Percentiles rank a stretch among this genome's conserved stretches.
These are phyloP conservation scores for Penicillium sp. DNA, from an alignment of 2,329 filamentous ascomycete genomes.

Conservation along the genomic window DNA sequence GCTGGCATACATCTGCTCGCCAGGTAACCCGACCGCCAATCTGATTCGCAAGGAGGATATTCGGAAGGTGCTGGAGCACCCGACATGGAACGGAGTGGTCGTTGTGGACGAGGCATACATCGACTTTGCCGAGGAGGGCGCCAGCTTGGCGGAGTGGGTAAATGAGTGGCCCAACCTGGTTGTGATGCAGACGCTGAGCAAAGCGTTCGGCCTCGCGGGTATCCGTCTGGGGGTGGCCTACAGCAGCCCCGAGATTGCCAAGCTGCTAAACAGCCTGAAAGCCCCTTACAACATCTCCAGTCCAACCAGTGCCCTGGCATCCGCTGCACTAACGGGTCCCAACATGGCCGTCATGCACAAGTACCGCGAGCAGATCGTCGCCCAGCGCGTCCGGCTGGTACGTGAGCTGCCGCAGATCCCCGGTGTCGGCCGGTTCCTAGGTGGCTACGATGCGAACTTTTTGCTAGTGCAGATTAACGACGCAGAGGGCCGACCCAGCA, in stretches of 20 bases:
- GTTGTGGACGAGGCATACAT: constrained; percentile 95
- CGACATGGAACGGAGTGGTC: constrained; percentile 91
- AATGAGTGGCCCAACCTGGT: constrained; percentile 90
- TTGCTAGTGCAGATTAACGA: constrained; percentile 84
- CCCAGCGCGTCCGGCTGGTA: constrained; percentile 72
- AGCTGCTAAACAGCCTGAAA: constrained; percentile 83
- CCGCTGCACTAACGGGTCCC: constrained; percentile 60
- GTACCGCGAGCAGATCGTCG: constrained; percentile 65
- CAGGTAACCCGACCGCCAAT: constrained; percentile 86
- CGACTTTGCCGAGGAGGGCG: constrained; percentile 76
- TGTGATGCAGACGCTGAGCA: constrained; percentile 97
- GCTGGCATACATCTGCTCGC: constrained; percentile 85
- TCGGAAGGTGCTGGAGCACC: constrained; percentile 68
- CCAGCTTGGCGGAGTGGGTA: constrained; percentile 87
- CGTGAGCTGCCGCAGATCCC: constrained; percentile 65
- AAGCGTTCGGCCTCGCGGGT: constrained; percentile 91
- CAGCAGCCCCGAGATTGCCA: constrained; percentile 66
- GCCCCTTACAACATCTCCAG: constrained; percentile 94
- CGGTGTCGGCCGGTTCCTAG: constrained; percentile 74
- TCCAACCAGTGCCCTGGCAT: constrained; percentile 76
- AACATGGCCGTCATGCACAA: constrained; percentile 68
- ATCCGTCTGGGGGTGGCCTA: constrained; percentile 88
- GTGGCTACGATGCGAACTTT: constrained; percentile 81
- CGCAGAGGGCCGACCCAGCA: constrained; percentile 65
- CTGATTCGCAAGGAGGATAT: constrained; percentile 72